Conservation (phyloP, 805 yeast genomes). For the Maudiozyma serrabonitensis region DNA sequence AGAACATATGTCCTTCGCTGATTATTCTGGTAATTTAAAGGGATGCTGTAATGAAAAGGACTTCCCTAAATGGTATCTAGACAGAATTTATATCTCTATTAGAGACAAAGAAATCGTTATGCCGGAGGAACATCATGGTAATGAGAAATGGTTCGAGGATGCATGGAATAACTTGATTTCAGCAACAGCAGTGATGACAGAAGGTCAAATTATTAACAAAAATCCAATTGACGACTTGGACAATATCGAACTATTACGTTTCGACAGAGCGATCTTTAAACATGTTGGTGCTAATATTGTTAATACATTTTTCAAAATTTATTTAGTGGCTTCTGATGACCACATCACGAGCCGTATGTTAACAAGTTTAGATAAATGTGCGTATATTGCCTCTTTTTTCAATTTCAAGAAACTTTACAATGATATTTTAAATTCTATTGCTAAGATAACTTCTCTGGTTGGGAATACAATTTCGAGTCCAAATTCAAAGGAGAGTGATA, state of each 20-base stretch:
- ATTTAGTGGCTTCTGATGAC: slow-evolving; percentile 84
- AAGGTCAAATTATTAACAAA: slow-evolving; percentile 15
- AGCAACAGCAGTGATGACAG: slow-evolving; percentile 29
- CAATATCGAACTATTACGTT: slow-evolving; percentile 35
- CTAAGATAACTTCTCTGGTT: slow-evolving; percentile 60
- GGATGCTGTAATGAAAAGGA: slow-evolving; percentile 71
- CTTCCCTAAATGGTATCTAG: slow-evolving; percentile 78
- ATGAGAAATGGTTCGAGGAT: slow-evolving; percentile 86
- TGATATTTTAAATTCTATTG: slow-evolving; percentile 52
- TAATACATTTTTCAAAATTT: slow-evolving; percentile 64
- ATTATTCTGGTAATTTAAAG: slow-evolving; percentile 67
- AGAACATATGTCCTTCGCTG: slow-evolving; percentile 79
- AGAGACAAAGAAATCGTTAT: slow-evolving; percentile 82
- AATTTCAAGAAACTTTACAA: slow-evolving; percentile 49
- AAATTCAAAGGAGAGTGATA: slow-evolving; percentile 1
- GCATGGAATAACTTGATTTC: slow-evolving; percentile 63
- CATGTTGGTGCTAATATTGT: slow-evolving; percentile 55
- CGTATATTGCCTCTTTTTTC: slow-evolving; percentile 63
- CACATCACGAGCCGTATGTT: slow-evolving; percentile 79
- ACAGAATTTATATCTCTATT: slow-evolving; percentile 71
- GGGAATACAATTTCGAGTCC: slow-evolving; percentile 8
- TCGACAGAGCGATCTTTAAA: slow-evolving; percentile 65
- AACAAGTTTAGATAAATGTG: slow-evolving; percentile 78
- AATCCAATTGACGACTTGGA: slow-evolving; percentile 14
- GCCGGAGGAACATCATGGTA: slow-evolving; percentile 96